These are phyloP conservation scores for Neurospora sp. DNA, from an alignment of 495 filamentous ascomycete species.

Conservation along the genomic window DNA sequence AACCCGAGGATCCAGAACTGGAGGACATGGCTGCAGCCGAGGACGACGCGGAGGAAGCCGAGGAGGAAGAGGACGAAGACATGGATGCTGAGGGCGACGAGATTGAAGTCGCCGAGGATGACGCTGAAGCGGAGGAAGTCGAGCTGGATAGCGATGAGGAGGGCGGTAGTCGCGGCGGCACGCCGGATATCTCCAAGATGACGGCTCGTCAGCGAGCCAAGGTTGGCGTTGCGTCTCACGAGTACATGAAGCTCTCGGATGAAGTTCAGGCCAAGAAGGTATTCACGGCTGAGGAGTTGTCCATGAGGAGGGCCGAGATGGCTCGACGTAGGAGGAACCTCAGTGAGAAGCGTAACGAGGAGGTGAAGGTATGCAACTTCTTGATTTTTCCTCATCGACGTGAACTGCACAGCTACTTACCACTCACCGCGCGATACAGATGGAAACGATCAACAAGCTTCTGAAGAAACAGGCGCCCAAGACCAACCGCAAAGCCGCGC, in stretches of 20 bases:
- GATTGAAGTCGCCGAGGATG: slow-evolving; percentile 48
- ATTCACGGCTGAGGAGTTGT: slow-evolving; percentile 86
- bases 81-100: slow-evolving; percentile 53
- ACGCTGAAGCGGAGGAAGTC: slow-evolving; percentile 43
- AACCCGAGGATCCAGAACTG: slow-evolving; percentile 29
- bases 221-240: slow-evolving; percentile 49
- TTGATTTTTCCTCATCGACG: not conserved
- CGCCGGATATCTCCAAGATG: slow-evolving; percentile 73
- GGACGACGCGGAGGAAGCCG: slow-evolving; percentile 32
- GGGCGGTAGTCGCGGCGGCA: slow-evolving; percentile 34
- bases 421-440: slow-evolving; percentile 35
- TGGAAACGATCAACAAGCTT: slow-evolving; percentile 97
- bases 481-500: slow-evolving; percentile 44
- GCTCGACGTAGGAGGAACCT: slow-evolving; percentile 87
- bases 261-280: slow-evolving; percentile 90
- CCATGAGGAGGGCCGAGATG: slow-evolving; percentile 95
- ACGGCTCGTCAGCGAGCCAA: slow-evolving; percentile 78
- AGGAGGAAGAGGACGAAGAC: slow-evolving; percentile 40
- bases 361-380: slow-evolving; percentile 69
- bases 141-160: slow-evolving; percentile 59
- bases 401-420: not conserved
- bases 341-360: slow-evolving; percentile 96
- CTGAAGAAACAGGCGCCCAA: slow-evolving; percentile 94
- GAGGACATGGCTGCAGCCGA: slow-evolving; percentile 43
- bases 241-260: slow-evolving; percentile 70